Evolutionary conservation across 805 yeast genomes (phyloP), one percentile per base, ranked within the genome.

Genomic region (Wickerhamiella allomyrinae): DNA sequence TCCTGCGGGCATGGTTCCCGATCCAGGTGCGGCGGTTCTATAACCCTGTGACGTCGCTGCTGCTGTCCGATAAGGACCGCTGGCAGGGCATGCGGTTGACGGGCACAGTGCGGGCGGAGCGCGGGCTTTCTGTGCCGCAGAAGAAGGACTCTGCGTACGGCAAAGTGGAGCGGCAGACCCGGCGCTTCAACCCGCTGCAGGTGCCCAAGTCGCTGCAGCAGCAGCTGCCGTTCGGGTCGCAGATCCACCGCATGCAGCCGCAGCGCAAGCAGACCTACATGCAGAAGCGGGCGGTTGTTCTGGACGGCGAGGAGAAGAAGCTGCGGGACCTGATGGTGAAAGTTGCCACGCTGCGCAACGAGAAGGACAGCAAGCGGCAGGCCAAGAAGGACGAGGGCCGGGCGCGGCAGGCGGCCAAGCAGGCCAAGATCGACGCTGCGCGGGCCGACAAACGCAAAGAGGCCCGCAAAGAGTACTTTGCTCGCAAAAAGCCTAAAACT

Each of bases 11-110:
- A 3, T 91, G 98, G 98, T 87, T 86, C 59, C 97, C 97, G 2
- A 93, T 91, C 29, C 77, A 73, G 49, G 82, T 91, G 13, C 80
- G 89, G 61, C 77, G 77, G 59, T 91, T 85, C 63, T 93, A 89
- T 63, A 93, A 91, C 57, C 97, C 97, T 1, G 97, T 91, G 17
- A 82, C 96, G 0, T 91, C 98, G 1, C 67, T 89, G 57, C 68
- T 93, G 53, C 62, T 87, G 45, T 57, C 66, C 27, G 74, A 85
- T 50, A 91, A 91, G 63, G 67, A 70, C 24, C 83, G 83, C 55
- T 91, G 99, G 99, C 74, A 74, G 55, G 99, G 99, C 48, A 86
- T 91, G 94, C 74, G 94, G 57, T 69, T 89, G 47, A 91, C 96
- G 0, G 98, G 98, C 44, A 80, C 80, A 54, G 86, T 91, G 34